phyloP scores from a whole-genome alignment of 768 basidiomycete species.

The Dendrothele bispora region DNA sequence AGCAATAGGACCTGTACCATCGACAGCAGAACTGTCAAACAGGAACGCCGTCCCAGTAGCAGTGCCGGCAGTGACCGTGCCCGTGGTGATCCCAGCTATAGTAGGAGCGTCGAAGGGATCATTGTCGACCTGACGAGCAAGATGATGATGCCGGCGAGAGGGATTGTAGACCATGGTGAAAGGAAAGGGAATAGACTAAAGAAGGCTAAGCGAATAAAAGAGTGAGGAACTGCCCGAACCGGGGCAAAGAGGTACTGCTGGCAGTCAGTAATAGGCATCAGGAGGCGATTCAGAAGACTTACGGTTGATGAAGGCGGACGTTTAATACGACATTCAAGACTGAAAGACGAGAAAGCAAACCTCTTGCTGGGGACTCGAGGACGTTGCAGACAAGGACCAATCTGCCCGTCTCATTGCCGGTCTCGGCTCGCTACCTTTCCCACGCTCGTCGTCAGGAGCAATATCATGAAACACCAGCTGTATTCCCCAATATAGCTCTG shows the following conservation, averaged over 20 bases:
- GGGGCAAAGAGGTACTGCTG: not conserved
- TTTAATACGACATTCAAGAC: no score
- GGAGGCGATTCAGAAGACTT: not conserved
- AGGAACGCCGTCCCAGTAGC: conserved; percentile 11
- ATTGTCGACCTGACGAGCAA: no score
- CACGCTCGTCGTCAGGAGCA: no score
- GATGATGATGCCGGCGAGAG: not conserved
- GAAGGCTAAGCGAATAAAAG: not conserved
- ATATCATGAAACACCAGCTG: no score
- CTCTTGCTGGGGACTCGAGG: no score
- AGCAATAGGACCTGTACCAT: conserved; percentile 11
- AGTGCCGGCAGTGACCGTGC: conserved; percentile 7
- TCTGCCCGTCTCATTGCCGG: no score
- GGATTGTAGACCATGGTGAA: conserved; percentile 1
- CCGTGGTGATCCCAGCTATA: conserved; percentile 13
- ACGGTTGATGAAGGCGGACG: no score
- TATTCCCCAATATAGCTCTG: no score
- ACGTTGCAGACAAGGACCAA: no score
- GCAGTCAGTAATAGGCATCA: no score
- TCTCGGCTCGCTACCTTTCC: no score
- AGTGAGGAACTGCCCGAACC: conserved; percentile 6
- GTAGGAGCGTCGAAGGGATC: conserved; percentile 13
- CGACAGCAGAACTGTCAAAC: conserved; percentile 10
- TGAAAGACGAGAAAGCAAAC: no score
- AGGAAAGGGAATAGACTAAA: not conserved